Percentiles rank a stretch among this genome's conserved stretches.
Conservation (phyloP, 2,329 filamentous ascomycete species). For the Stemphylium beticola region DNA sequence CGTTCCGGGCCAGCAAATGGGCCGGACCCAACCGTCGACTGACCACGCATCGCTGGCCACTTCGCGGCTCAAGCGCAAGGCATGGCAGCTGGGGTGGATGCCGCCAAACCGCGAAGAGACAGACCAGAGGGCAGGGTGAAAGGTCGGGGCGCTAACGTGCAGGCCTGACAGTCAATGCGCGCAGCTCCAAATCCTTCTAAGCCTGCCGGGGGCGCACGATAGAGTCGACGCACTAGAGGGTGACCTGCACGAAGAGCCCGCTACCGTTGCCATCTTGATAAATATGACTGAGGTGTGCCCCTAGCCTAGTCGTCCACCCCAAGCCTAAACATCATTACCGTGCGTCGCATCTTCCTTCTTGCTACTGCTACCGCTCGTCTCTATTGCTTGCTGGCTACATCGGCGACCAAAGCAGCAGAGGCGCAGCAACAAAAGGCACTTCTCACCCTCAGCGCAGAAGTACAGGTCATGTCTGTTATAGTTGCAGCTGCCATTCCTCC, state of each 20-base stretch:
- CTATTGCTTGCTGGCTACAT: conserved; percentile 17
- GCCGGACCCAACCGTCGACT: conserved; percentile 43
- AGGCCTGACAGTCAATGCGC: conserved; percentile 32
- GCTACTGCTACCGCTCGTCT: conserved; percentile 14
- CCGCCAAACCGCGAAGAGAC: conserved; percentile 27
- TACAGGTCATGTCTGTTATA: conserved; percentile 42
- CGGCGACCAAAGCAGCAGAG: conserved; percentile 16
- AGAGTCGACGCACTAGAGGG: conserved; percentile 43
- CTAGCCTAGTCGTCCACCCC: conserved; percentile 21
- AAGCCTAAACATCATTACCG: conserved; percentile 14
- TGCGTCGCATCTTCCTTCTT: conserved; percentile 10
- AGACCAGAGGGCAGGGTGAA: conserved; percentile 29
- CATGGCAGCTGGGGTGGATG: conserved; percentile 25
- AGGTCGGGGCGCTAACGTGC: conserved; percentile 34
- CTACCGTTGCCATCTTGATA: conserved; percentile 28
- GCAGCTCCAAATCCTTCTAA: conserved; percentile 28
- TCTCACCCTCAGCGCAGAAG: conserved; percentile 11
- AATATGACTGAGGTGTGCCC: conserved; percentile 30
- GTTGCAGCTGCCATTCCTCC: conserved; percentile 45
- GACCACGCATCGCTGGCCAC: conserved; percentile 29
- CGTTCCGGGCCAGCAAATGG: conserved; percentile 46
- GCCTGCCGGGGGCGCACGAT: conserved; percentile 36
- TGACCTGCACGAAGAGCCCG: conserved; percentile 21
- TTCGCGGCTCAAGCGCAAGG: conserved; percentile 43
- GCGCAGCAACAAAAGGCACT: conserved; percentile 23